Base-by-base conservation (phyloP, 192 early-diverging fungal species). In the Rhizophlyctis rosea region DNA sequence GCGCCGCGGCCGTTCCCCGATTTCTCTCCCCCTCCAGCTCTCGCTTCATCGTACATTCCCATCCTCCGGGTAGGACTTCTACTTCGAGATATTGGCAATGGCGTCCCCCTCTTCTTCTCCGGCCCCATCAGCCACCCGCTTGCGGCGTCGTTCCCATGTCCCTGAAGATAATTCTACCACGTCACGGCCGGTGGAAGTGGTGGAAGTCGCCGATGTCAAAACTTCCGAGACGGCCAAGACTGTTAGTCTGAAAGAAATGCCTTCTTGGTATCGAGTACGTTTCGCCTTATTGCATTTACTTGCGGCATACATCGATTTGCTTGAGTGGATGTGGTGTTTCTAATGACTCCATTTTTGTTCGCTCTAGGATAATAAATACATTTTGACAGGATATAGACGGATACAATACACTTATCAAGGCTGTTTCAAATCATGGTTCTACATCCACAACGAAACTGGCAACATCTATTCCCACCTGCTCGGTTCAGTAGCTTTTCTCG, bases 401-500 rank as follows among this genome's bases (percentile, higher is more conserved):
- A 88, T 88, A 49, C 82, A 82, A 9, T 79, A 88, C 63, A 93
- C 89, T 49, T 95, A 89, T 64, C 58, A 48, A 2, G 85, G 74
- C 54, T 98, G 94, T 70, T 58, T 90, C 34, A 77, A 83, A 24
- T 90, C 91, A 7, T 61, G 92, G 60, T 75, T 83, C 23, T 94
- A 91, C 73, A 50, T 94, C 25, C 92, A 98, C 73, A 98, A 98
- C 71, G 95, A 98, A 73, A 89, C 85, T 47, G 94, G 90, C 44
- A 98, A 98, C 71, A 89, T 98, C 52, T 88, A 88, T 78, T 84
- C 90, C 16, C 95, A 98, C 65, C 59, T 88, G 5, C n/a, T 89
- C 21, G 95, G 92, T 27, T 79, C 86, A 3, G 31, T 76, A 62
- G 61, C 0, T 88, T 94, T 64, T 60, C 29, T 68, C 25, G 44